Conservation (phyloP, 768 basidiomycete species). For the Suillus luteus region DNA sequence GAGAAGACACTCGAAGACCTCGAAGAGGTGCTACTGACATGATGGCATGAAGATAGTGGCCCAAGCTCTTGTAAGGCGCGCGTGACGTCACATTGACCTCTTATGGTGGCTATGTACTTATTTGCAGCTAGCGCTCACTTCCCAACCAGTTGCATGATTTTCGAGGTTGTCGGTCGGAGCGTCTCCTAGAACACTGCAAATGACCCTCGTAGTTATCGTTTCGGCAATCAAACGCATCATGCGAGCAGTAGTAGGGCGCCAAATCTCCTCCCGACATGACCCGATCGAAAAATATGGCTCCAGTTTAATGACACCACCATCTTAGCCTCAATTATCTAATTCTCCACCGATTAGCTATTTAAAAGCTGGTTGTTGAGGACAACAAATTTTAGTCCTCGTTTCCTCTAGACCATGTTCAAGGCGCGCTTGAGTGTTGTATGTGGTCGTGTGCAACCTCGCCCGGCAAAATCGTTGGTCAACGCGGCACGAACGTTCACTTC, state of each 20-base stretch:
- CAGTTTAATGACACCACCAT: not conserved
- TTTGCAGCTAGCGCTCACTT: not conserved
- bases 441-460: conserved; percentile 6
- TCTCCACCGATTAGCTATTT: not conserved
- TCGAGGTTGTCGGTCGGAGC: not conserved
- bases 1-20: conserved; percentile 28
- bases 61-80: not conserved
- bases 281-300: conserved; percentile 3
- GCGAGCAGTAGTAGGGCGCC: not conserved
- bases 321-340: not conserved
- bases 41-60: not conserved
- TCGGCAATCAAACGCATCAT: not conserved
- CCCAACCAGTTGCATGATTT: not conserved
- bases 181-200: not conserved
- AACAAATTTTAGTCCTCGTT: not conserved
- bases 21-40: conserved; percentile 23
- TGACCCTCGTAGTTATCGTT: not conserved
- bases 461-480: conserved; percentile 3
- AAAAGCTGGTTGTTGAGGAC: not conserved
- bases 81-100: not conserved
- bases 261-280: conserved; percentile 8
- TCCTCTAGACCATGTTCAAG: conserved; percentile 18
- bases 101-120: not conserved
- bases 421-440: conserved; percentile 16
- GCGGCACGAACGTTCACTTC: conserved; percentile 40